A percentile compares a stretch with the other conserved stretches of the same genome.
These are phyloP conservation scores for Pichia sp. DNA, from an alignment of 1,139 yeast species.

Conservation along the genomic window DNA sequence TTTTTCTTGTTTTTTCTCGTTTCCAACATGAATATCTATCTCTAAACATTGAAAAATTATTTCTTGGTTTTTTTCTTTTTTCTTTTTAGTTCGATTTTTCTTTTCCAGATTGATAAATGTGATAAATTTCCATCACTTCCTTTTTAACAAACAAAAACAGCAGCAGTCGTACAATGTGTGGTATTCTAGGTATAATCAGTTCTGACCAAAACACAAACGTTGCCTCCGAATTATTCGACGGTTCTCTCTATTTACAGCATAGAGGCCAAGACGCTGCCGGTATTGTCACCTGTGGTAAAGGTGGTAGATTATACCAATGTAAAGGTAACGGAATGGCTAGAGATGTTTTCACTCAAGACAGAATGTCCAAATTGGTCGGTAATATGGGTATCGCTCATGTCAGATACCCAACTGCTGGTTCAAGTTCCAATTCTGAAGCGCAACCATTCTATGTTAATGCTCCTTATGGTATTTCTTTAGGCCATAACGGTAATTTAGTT, in stretches of 20 bases:
- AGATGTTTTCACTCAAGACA: conserved; percentile 83
- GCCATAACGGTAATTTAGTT: conserved; percentile 93
- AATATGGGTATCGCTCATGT: conserved; percentile 94
- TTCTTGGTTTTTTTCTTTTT: too few species aligned
- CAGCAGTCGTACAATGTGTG: conserved; percentile 95
- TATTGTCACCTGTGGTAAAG: conserved; percentile 88
- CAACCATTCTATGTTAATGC: conserved; percentile 98
- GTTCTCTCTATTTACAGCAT: conserved; percentile 89
- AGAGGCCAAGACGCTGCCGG: conserved; percentile 99
- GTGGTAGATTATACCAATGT: conserved; percentile 93
- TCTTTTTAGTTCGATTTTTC: too few species aligned
- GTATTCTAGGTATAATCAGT: conserved; percentile 80
- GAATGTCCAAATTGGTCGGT: conserved; percentile 78
- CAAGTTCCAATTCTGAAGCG: conserved; percentile 93
- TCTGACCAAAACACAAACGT: conserved; percentile 70
- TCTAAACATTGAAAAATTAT: too few species aligned
- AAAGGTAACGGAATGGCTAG: conserved; percentile 99
- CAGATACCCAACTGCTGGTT: conserved; percentile 98
- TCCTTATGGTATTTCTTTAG: conserved; percentile 85
- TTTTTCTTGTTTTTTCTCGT: too few species aligned
- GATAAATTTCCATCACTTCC: not conserved
- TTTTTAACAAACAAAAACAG: not conserved
- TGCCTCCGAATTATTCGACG: conserved; percentile 88
- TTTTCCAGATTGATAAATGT: too few species aligned
- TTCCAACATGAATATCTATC: too few species aligned